phyloP scores from a whole-genome alignment of 768 basidiomycete genomes.

The Rhizopogon vesiculosus region DNA sequence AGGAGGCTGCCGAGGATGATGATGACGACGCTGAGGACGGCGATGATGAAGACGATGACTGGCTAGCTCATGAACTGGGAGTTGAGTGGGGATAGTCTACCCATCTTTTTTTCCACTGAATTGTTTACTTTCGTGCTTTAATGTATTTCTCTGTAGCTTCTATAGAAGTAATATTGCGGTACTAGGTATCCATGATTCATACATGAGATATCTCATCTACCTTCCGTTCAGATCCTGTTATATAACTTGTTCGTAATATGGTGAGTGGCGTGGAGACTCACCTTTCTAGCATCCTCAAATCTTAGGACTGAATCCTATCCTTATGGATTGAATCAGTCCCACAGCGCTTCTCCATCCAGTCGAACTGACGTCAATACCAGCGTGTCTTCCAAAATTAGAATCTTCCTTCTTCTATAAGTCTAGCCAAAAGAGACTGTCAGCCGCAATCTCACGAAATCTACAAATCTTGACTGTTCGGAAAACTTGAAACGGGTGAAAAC shows the following conservation, averaged over 20 bases:
- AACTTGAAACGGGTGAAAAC: no score
- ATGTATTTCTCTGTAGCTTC: conserved; percentile 16
- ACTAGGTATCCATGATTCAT: conserved; percentile 5
- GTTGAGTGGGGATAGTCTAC: conserved; percentile 66
- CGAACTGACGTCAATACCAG: no score
- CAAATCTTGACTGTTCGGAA: no score
- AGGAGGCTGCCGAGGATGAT: conserved; percentile 34
- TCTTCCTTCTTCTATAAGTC: no score
- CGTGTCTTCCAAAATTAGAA: no score
- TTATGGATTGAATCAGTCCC: conserved; percentile 35
- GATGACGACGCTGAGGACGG: conserved; percentile 49
- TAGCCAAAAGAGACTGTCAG: no score
- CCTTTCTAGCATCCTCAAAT: no score
- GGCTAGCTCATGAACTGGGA: conserved; percentile 74
- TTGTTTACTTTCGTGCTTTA: conserved; percentile 10
- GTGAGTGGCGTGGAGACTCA: no score
- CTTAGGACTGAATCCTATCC: no score
- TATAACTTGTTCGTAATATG: background rate
- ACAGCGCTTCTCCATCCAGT: conserved; percentile 37
- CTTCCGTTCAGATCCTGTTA: background rate
- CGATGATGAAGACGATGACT: conserved; percentile 67
- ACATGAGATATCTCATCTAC: background rate
- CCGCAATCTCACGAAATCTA: no score
- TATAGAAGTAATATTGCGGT: conserved; percentile 13
- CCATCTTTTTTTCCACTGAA: conserved; percentile 2